Percentiles rank a stretch among this genome's conserved stretches.
Evolutionary conservation across 2,329 filamentous ascomycete genomes (phyloP).

Genomic region (Botrytis paeoniae): DNA sequence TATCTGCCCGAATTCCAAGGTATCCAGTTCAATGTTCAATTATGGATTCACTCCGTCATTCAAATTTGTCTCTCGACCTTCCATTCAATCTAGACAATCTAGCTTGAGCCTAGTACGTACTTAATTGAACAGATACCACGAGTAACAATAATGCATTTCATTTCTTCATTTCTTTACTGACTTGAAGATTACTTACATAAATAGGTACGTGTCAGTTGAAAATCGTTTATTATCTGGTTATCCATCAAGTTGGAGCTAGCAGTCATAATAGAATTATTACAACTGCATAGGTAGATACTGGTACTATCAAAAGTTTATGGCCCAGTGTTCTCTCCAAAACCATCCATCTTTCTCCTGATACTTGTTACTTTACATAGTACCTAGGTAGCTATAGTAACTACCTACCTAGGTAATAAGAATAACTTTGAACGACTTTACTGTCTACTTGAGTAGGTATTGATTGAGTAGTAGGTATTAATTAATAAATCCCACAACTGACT

Average conservation of each 20-base stretch:
- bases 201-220: too few relatives aligned
- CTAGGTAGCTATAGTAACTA: not conserved
- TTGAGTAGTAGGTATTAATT: not conserved
- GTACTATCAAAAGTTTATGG: not conserved
- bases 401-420: not conserved
- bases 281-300: too few relatives aligned
- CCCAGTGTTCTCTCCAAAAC: not conserved
- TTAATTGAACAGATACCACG: not conserved
- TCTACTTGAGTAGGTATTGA: not conserved
- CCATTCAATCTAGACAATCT: not conserved
- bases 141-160: too few relatives aligned
- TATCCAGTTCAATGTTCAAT: not conserved
- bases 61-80: not conserved
- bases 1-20: not conserved
- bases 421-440: not conserved
- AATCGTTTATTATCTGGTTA: not conserved
- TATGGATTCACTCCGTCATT: not conserved
- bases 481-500: not conserved
- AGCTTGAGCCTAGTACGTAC: not conserved
- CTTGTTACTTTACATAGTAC: too few relatives aligned
- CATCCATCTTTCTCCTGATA: not conserved
- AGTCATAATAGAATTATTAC: not conserved
- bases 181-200: not conserved
- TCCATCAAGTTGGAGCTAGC: not conserved
- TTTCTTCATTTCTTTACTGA: not conserved